Percentiles rank a stretch among this genome's conserved stretches.
phyloP scores from a whole-genome alignment of 345 rosid species.

The Citrus glauca region DNA sequence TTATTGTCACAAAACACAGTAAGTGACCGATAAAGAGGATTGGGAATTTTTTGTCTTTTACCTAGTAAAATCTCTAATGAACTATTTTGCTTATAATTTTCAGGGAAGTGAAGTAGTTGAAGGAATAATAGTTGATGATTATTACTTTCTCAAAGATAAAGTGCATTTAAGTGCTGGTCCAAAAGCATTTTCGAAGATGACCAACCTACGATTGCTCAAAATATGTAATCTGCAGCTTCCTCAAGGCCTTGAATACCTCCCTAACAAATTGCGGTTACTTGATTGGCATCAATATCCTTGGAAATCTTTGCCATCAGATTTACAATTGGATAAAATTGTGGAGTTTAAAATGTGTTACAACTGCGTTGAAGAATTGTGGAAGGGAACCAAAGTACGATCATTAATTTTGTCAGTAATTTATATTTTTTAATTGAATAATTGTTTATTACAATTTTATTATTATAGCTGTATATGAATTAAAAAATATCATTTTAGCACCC shows the following conservation, averaged over 20 bases:
- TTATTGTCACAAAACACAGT: neutral
- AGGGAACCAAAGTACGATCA: neutral
- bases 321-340: no score
- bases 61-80: rapidly evolving
- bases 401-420: no score
- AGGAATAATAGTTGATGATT: neutral
- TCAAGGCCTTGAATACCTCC: neutral
- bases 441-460: no score
- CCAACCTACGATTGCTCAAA: neutral
- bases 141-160: neutral
- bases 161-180: neutral
- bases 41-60: rapidly evolving
- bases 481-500: no score
- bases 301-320: no score
- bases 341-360: neutral
- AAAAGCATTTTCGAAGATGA: no score
- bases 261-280: no score
- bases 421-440: no score
- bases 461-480: no score
- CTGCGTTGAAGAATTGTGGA: neutral
- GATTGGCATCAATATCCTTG: no score
- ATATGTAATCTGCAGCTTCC: neutral
- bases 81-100: no score
- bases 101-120: neutral
- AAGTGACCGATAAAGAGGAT: neutral